These are phyloP conservation scores for Boletus sensibilis DNA, from an alignment of 768 basidiomycete species.

Conservation along the genomic window DNA sequence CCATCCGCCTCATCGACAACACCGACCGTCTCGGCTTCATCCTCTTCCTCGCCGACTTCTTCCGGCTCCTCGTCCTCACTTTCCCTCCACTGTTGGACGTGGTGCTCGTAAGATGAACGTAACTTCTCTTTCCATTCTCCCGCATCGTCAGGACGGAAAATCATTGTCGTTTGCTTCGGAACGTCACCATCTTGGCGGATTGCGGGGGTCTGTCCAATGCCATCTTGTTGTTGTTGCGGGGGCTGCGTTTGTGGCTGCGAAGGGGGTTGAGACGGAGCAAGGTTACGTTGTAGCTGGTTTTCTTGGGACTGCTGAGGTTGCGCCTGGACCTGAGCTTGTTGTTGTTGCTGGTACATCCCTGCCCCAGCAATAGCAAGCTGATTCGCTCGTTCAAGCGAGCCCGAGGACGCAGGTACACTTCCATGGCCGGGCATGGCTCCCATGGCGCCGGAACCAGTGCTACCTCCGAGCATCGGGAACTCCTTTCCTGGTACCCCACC, in stretches of 20 bases:
- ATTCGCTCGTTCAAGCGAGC: slow-evolving; percentile 52
- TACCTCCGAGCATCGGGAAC: slow-evolving; percentile 59
- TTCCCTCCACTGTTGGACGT: slow-evolving; percentile 42
- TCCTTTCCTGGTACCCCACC: slow-evolving; percentile 48
- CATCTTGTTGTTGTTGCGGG: slow-evolving; percentile 22
- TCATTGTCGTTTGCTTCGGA: slow-evolving; percentile 53
- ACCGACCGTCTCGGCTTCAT: slow-evolving; percentile 50
- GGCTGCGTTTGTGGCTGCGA: slow-evolving; percentile 19
- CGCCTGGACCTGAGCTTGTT: slow-evolving; percentile 22
- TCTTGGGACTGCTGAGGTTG: slow-evolving; percentile 33
- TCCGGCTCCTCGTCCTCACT: slow-evolving; percentile 59
- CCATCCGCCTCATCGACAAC: slow-evolving; percentile 67
- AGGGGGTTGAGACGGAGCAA: slow-evolving; percentile 36
- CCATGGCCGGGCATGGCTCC: slow-evolving; percentile 51
- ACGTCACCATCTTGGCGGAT: slow-evolving; percentile 18
- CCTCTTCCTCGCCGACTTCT: slow-evolving; percentile 66
- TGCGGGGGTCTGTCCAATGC: slow-evolving; percentile 9
- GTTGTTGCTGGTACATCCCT: slow-evolving; percentile 43
- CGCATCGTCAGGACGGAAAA: slow-evolving; percentile 84
- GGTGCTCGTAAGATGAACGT: slow-evolving; percentile 57
- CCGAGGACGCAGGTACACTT: slow-evolving; percentile 46
- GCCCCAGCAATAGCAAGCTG: slow-evolving; percentile 34
- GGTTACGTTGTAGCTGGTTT: slow-evolving; percentile 27
- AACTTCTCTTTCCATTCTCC: slow-evolving; percentile 86
- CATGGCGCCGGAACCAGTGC: slow-evolving; percentile 29